Percentiles rank a stretch among this genome's conserved stretches.
Conservation (phyloP, 805 yeast genomes). For the Cyberlindnera euphorbiiphila region DNA sequence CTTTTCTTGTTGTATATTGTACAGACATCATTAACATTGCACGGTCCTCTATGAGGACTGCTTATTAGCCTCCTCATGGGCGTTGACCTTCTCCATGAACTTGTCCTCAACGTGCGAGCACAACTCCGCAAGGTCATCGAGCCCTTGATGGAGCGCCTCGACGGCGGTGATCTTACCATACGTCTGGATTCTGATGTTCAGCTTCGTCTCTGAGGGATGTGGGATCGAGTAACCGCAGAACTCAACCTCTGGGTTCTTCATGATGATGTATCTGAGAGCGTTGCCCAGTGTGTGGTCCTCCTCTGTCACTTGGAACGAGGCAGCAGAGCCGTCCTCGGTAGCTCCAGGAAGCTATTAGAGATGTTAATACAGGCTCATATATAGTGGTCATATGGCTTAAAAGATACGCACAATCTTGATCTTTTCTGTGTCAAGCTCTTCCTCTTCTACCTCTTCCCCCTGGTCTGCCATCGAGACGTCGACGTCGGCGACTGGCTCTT, state of each 20-base stretch:
- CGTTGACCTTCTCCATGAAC: slow-evolving; percentile 65
- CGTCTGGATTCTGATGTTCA: slow-evolving; percentile 92
- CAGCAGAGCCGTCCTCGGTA: slow-evolving; percentile 90
- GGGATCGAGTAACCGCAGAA: slow-evolving; percentile 98
- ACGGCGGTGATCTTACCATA: slow-evolving; percentile 81
- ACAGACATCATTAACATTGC: slow-evolving; percentile 1
- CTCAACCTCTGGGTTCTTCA: slow-evolving; percentile 97
- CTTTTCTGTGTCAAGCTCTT: slow-evolving; percentile 26
- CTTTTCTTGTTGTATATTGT: too few relatives aligned
- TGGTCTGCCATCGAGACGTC: slow-evolving; percentile 29
- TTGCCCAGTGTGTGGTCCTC: slow-evolving; percentile 98
- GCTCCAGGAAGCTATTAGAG: slow-evolving; percentile 63
- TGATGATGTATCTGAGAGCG: slow-evolving; percentile 86
- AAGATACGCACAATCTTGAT: slow-evolving; percentile 19
- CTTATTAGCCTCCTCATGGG: slow-evolving; percentile 45
- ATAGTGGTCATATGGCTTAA: too few relatives aligned
- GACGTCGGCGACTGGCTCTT: slow-evolving; percentile 22
- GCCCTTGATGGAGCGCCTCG: slow-evolving; percentile 89
- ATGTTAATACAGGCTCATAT: slow-evolving; percentile 4
- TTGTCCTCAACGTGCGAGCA: slow-evolving; percentile 81
- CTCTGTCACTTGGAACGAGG: slow-evolving; percentile 86
- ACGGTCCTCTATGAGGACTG: slow-evolving; percentile 47
- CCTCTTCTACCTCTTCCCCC: slow-evolving; percentile 25
- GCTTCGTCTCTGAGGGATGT: slow-evolving; percentile 89
- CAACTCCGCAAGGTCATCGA: slow-evolving; percentile 76